Evolutionary conservation across 2,329 filamentous ascomycete species (phyloP), one percentile per base, ranked within the genome.

Genomic region (Aspergillus brunneoviolaceus): DNA sequence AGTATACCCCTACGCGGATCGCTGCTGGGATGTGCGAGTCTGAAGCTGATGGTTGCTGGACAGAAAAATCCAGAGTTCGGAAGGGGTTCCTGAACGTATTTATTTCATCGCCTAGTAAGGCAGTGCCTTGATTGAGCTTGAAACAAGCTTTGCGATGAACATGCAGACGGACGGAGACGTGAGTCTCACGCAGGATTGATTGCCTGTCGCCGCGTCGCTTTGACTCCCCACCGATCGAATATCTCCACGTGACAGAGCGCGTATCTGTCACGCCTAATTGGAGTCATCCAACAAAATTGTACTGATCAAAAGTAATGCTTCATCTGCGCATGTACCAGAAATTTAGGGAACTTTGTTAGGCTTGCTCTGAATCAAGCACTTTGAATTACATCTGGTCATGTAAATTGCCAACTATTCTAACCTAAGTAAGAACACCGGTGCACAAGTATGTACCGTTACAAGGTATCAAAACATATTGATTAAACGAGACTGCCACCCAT

Each of bases 331-430:
- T 35, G 33, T 16, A 16, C 2, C 4, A 35, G 10, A 12, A 12
- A 12, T 4, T 35, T 16, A 16, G 33, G 5, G 12, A 35, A 12
- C 5, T 45, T 19, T 19, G 39, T 16, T 16, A 45, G 16, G 4
- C 39, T 19, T 16, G 14, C 4, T 19, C 9, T 52, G 2, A 16
- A 27, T 54, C 14, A n/a, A 49, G 3, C 23, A 16, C 9, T 4
- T 23, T 54, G 42, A 16, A 49, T 42, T 54, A 21, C 31, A 23
- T 29, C 51, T 54, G 47, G 45, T 27, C 25, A 47, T 47, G 45
- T 33, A 58, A 56, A 50, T 23, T 49, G 12, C 29, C 50, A 49
- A 55, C 39, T 56, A 58, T 58, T 62, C 63, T 65, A 64, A 61
- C 49, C 19, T 42, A 48, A 31, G 12, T 16, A 35, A 49, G 10